A percentile compares a stretch with the other conserved stretches of the same genome.
Evolutionary conservation across 371 early-diverging fungal genomes (phyloP).

Genomic region (Mortierella sp.): DNA sequence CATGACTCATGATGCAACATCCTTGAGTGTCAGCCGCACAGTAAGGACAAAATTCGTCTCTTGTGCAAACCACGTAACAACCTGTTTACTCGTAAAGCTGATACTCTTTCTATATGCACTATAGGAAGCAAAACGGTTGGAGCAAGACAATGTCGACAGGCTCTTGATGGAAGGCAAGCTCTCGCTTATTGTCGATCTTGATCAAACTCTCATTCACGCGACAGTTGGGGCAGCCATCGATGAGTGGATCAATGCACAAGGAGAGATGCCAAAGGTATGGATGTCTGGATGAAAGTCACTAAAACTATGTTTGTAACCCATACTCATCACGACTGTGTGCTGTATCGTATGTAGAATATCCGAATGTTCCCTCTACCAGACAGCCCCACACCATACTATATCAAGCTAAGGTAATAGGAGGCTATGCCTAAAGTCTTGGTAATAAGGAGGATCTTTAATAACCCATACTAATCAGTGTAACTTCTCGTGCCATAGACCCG

Average conservation of each 20-base stretch:
- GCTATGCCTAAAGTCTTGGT: neutral
- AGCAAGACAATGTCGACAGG: conserved; percentile 75
- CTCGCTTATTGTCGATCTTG: conserved; percentile 97
- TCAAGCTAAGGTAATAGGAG: conserved; percentile 77
- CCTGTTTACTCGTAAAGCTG: neutral
- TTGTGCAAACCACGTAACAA: neutral
- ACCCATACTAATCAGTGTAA: neutral
- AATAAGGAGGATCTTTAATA: too few species aligned
- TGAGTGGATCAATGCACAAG: conserved; percentile 82
- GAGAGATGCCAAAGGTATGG: conserved; percentile 64
- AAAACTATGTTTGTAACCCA: neutral
- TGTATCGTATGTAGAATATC: conserved; percentile 69
- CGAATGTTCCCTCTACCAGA: conserved; percentile 81
- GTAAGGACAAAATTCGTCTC: conserved; percentile 41
- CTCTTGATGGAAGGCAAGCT: conserved; percentile 81
- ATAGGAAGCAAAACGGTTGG: conserved; percentile 87
- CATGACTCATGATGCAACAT: conserved; percentile 84
- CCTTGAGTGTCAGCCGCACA: conserved; percentile 77
- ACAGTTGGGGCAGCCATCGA: conserved; percentile 86
- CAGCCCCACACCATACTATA: conserved; percentile 77
- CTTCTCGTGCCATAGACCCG: conserved; percentile 68
- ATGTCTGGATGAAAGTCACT: neutral
- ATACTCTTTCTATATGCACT: neutral
- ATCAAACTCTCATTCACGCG: conserved; percentile 99
- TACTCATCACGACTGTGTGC: neutral